Evolutionary conservation across 2,329 filamentous ascomycete genomes (phyloP).

Genomic region (Rosellinia necatrix): DNA sequence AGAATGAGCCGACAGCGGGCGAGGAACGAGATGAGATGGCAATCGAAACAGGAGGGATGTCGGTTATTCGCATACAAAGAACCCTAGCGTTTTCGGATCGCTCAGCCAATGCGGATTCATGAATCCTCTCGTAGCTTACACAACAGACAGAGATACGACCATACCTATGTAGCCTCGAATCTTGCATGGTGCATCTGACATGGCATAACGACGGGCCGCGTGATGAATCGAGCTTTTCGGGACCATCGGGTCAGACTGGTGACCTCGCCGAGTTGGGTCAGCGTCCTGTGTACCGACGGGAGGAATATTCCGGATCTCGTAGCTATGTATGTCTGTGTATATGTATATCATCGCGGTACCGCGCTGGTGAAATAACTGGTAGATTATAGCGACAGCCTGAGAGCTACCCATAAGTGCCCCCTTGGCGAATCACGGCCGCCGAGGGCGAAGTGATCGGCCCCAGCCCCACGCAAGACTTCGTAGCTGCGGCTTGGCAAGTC

Average conservation of each 20-base stretch:
- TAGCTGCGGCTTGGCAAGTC: constrained; percentile 5
- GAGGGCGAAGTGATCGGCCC: constrained; percentile 15
- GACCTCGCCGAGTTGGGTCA: background rate
- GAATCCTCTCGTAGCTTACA: background rate
- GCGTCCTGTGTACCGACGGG: too few relatives aligned
- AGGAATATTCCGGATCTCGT: too few relatives aligned
- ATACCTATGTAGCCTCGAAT: background rate
- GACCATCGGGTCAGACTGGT: background rate
- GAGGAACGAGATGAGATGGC: background rate
- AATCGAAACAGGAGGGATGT: background rate
- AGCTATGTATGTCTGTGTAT: too few relatives aligned
- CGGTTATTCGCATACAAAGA: background rate
- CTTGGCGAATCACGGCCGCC: background rate
- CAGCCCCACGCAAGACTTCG: constrained; percentile 5
- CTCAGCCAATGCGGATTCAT: background rate
- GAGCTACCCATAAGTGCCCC: background rate
- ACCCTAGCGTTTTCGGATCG: background rate
- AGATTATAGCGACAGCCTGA: background rate
- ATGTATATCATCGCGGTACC: background rate
- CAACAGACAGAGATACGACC: too few relatives aligned
- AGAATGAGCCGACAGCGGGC: background rate
- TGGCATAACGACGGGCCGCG: background rate
- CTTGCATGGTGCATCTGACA: background rate
- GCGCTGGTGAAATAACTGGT: constrained; percentile 7
- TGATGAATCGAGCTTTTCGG: too few relatives aligned